Conservation (phyloP, 345 rosid species). For the Pugionium cornutum region DNA sequence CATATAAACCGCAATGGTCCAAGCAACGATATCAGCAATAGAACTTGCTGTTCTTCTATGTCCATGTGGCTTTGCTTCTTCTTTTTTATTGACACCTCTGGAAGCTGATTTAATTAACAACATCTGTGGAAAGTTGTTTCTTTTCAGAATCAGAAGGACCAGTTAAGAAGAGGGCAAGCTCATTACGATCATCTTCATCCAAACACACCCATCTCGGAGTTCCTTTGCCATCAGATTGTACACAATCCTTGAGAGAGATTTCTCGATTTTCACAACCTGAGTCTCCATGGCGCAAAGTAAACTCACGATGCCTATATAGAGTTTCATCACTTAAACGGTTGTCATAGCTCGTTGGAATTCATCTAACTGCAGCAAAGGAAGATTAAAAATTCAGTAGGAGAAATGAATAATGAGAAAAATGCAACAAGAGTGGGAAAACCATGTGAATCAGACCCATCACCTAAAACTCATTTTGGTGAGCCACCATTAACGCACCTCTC, state of each 20-base stretch:
- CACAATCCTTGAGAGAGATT: conserved; percentile 50
- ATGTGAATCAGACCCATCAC: conserved; percentile 38
- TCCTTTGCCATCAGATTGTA: conserved; percentile 49
- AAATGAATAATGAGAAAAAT: conserved; percentile 17
- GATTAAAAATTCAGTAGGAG: conserved; percentile 8
- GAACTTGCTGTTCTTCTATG: conserved; percentile 90
- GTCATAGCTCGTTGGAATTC: conserved; percentile 68
- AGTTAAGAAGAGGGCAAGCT: conserved; percentile 78
- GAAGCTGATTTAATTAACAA: too few relatives aligned
- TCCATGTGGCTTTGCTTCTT: conserved; percentile 37
- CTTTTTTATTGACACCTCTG: neutral
- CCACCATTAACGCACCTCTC: conserved; percentile 28
- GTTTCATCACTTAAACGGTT: conserved; percentile 53
- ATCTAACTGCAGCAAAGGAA: conserved; percentile 61
- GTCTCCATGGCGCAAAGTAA: conserved; percentile 62
- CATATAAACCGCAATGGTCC: conserved; percentile 54
- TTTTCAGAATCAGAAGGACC: conserved; percentile 48
- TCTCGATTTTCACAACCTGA: conserved; percentile 54
- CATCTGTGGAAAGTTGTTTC: conserved; percentile 15
- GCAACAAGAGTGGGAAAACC: conserved; percentile 16
- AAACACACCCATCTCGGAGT: conserved; percentile 65
- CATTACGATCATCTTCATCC: conserved; percentile 78
- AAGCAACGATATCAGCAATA: conserved; percentile 58
- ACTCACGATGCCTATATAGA: conserved; percentile 66
- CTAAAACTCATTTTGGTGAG: conserved; percentile 29